Evolutionary conservation across 1,284 basidiomycete genomes (phyloP).

Genomic region (Apiotrichum sp.): DNA sequence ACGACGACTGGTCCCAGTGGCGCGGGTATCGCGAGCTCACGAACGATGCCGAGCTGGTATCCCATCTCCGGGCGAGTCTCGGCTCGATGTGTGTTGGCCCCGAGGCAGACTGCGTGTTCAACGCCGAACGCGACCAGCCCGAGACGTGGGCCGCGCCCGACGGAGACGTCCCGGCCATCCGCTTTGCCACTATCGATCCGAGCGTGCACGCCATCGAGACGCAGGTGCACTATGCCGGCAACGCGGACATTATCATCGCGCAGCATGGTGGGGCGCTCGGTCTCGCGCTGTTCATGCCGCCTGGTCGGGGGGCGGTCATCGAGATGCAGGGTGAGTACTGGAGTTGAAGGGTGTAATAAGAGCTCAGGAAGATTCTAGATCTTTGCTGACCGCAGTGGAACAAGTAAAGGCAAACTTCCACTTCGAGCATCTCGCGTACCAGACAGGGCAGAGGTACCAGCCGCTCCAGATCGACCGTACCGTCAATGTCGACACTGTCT

Average conservation of each 20-base stretch:
- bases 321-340: slow-evolving; percentile 26
- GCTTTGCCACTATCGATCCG: slow-evolving; percentile 37
- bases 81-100: slow-evolving; percentile 17
- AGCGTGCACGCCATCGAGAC: slow-evolving; percentile 37
- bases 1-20: slow-evolving; percentile 36
- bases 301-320: slow-evolving; percentile 28
- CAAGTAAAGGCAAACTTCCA: slow-evolving; percentile 30
- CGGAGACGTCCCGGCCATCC: slow-evolving; percentile 7
- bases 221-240: slow-evolving; percentile 37
- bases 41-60: slow-evolving; percentile 35
- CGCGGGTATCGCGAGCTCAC: slow-evolving; percentile 32
- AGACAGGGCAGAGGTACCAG: slow-evolving; percentile 31
- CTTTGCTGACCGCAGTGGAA: slow-evolving; percentile 2
- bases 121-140: slow-evolving; percentile 28
- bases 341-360: too few relatives aligned
- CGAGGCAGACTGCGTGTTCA: slow-evolving; percentile 20
- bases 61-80: slow-evolving; percentile 19
- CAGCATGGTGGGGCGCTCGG: slow-evolving; percentile 42
- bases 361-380: too few relatives aligned
- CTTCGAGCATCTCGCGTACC: slow-evolving; percentile 40
- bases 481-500: slow-evolving; percentile 33
- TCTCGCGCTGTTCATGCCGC: slow-evolving; percentile 37
- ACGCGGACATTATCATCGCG: slow-evolving; percentile 31
- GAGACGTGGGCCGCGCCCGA: slow-evolving; percentile 23
- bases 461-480: slow-evolving; percentile 14